Conservation (phyloP, 768 basidiomycete genomes). For the Postia placenta region DNA sequence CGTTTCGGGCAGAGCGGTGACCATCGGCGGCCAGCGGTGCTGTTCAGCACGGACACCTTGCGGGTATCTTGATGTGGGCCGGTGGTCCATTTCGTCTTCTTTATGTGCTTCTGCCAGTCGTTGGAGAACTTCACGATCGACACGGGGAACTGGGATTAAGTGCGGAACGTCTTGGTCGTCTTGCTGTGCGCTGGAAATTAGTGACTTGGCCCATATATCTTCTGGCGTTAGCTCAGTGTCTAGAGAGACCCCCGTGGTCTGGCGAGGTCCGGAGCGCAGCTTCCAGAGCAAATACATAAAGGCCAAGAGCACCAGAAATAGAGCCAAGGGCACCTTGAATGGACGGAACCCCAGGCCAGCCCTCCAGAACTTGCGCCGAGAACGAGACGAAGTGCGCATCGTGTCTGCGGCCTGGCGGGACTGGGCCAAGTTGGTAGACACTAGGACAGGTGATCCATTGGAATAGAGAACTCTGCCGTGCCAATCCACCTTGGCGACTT, state of each 20-base stretch:
- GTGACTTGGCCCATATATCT: background rate
- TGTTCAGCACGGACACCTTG: background rate
- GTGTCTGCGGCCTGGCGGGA: no score
- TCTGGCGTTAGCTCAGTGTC: background rate
- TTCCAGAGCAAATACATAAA: background rate
- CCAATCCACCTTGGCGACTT: no score
- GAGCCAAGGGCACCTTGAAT: background rate
- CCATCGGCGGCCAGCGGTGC: slow-evolving; percentile 25
- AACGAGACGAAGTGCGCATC: no score
- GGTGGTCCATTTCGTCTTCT: background rate
- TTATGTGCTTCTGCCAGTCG: background rate
- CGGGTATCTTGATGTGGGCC: background rate
- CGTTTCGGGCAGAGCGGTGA: slow-evolving; percentile 29
- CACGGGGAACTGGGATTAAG: background rate
- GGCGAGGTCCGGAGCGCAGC: background rate
- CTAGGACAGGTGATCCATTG: no score
- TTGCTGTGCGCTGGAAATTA: background rate
- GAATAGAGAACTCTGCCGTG: no score
- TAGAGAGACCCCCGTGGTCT: background rate
- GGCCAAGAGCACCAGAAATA: background rate
- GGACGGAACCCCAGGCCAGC: no score
- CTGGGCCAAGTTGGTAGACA: no score
- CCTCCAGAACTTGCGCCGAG: no score
- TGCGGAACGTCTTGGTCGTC: background rate
- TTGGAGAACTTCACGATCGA: background rate